These are phyloP conservation scores for Fusarium sp. DNA, from an alignment of 2,329 filamentous ascomycete species.

Conservation along the genomic window DNA sequence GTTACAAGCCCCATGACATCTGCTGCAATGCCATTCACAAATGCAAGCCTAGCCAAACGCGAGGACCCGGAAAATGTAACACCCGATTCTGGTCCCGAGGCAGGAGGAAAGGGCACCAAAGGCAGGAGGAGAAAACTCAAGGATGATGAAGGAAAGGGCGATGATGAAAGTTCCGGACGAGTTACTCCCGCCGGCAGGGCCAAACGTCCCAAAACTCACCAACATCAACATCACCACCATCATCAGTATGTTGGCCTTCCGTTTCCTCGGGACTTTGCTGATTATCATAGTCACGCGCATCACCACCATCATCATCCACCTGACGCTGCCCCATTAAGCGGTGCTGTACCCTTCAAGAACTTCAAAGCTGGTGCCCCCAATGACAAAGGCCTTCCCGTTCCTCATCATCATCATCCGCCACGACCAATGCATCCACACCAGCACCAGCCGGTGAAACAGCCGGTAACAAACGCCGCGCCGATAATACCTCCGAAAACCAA, in stretches of 20 bases:
- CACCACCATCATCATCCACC: conserved; percentile 67
- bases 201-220: conserved; percentile 75
- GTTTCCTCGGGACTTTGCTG: conserved; percentile 29
- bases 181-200: conserved; percentile 68
- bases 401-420: conserved; percentile 62
- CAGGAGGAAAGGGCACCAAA: conserved; percentile 56
- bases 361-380: conserved; percentile 59
- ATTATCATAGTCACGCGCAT: conserved; percentile 61
- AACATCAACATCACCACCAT: conserved; percentile 75
- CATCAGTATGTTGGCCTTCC: conserved; percentile 65
- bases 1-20: conserved; percentile 63
- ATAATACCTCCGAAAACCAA: conserved; percentile 68
- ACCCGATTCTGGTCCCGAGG: conserved; percentile 59
- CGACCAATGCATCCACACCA: conserved; percentile 47
- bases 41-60: conserved; percentile 58
- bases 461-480: conserved; percentile 36
- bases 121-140: conserved; percentile 77
- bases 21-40: conserved; percentile 59
- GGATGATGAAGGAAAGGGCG: conserved; percentile 76
- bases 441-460: conserved; percentile 42
- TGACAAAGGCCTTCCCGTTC: conserved; percentile 51
- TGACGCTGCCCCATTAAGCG: conserved; percentile 56
- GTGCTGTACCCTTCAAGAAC: conserved; percentile 60
- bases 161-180: conserved; percentile 73
- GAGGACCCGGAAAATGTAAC: conserved; percentile 62